These are phyloP conservation scores for Liriodendron chinense DNA, from an alignment of 164 flowering plant species.

Conservation along the genomic window DNA sequence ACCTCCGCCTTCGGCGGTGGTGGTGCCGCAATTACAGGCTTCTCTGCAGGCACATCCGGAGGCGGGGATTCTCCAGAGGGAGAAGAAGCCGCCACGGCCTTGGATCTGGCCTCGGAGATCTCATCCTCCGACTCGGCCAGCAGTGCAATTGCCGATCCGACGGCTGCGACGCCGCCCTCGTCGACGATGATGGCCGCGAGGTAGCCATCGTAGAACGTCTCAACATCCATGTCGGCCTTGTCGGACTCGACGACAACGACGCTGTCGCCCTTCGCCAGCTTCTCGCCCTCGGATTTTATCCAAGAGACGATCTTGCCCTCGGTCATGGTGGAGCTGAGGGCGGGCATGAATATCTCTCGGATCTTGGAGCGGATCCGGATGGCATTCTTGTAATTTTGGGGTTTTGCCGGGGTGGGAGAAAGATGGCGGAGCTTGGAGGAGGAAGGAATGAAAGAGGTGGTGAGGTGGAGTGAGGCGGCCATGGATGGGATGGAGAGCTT, in stretches of 20 bases:
- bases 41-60: constrained; percentile 14
- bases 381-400: constrained; percentile 3
- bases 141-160: constrained; percentile 91
- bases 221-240: constrained; percentile 98
- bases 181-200: constrained; percentile 89
- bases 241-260: constrained; percentile 98
- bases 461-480: constrained; percentile 50
- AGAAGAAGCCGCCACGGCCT: constrained; percentile 27
- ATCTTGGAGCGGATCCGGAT: constrained; percentile 58
- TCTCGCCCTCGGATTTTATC: constrained; percentile 93
- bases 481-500: constrained; percentile 9
- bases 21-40: not conserved
- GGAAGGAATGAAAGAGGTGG: constrained; percentile 55
- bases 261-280: constrained; percentile 81
- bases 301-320: constrained; percentile 96
- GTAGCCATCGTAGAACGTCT: constrained; percentile 93
- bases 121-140: constrained; percentile 90
- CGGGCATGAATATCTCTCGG: constrained; percentile 99
- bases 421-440: constrained; percentile 28
- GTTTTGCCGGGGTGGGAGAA: not conserved
- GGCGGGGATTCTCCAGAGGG: not conserved
- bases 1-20: constrained; percentile 6
- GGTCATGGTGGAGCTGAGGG: constrained; percentile 96
- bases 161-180: constrained; percentile 90
- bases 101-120: constrained; percentile 61